Evolutionary conservation across 2,329 filamentous ascomycete genomes (phyloP), one percentile per base, ranked within the genome.

Genomic region (Diaporthe ilicicola): DNA sequence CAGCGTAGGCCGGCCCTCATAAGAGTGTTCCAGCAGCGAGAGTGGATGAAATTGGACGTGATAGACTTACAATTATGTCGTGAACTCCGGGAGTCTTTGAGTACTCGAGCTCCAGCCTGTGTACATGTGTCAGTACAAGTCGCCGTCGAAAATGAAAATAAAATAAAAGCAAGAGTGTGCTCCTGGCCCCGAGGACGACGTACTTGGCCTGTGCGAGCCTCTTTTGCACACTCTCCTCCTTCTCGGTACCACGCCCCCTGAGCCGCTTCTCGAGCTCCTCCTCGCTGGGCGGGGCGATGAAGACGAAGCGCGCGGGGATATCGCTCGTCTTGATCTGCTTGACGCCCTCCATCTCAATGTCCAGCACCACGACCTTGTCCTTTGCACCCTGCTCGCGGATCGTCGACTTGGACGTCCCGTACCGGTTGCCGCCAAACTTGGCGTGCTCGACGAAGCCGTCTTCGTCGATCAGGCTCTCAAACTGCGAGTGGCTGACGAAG

Each of bases 291-390:
- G 95, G 95, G 44, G 92, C 89, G 73, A 98, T 88, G 82, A 97
- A 97, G 75, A 97, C 83, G 83, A 94, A 97, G 69, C 93, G 90
- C 9, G 94, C 93, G 70, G 91, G 87, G 73, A 95, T 88, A 75
- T 87, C 87, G 62, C 92, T 93, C 73, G 88, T 88, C 81, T 94
- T 94, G 78, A 98, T 93, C 83, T 98, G 95, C 85, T 97, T 97
- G 71, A 98, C 94, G 72, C 95, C 95, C 90, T 97, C 94, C 94
- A 98, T 97, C 87, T 98, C 95, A 79, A 98, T 98, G 81, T 98
- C 95, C 75, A 98, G 84, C 59, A 98, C 90, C 73, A 95, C 95
- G 51, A 94, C 89, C 77, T 87, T 88, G 22, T 91, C 92, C 82
- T 91, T 89, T 72, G 89, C 88, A 2, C 88, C 88, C 80, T 95